These are phyloP conservation scores for Kickxella alabastrina DNA, from an alignment of 192 early-diverging fungal species.

Conservation along the genomic window DNA sequence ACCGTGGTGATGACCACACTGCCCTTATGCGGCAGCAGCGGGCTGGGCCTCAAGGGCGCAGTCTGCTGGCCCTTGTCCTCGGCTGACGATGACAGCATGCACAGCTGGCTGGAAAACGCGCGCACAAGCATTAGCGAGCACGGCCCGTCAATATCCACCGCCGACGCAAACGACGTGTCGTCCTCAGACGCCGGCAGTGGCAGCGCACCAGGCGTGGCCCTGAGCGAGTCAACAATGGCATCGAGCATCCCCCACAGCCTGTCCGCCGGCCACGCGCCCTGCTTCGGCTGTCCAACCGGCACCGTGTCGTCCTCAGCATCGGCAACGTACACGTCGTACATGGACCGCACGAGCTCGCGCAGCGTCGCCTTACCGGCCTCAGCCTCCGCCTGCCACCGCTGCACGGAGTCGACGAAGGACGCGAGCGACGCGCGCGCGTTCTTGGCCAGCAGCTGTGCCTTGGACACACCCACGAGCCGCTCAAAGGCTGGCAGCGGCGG, in stretches of 20 bases:
- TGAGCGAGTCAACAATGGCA: constrained; percentile 26
- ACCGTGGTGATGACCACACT: constrained; percentile 39
- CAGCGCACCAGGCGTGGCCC: neutral
- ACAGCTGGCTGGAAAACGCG: constrained; percentile 33
- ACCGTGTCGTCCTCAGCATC: neutral
- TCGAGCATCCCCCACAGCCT: constrained; percentile 17
- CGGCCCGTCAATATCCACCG: constrained; percentile 2
- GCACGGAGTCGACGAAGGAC: constrained; percentile 12
- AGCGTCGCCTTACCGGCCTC: constrained; percentile 9
- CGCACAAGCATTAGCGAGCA: constrained; percentile 19
- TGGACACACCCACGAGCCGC: neutral
- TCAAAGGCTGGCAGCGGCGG: neutral
- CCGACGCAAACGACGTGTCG: neutral
- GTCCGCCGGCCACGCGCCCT: constrained; percentile 7
- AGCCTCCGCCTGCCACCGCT: constrained; percentile 3
- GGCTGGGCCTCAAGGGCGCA: too few species aligned
- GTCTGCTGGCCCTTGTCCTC: constrained; percentile 30
- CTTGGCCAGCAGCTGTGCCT: constrained; percentile 4
- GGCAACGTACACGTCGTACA: constrained; percentile 20
- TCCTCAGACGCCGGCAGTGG: too few species aligned
- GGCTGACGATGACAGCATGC: constrained; percentile 35
- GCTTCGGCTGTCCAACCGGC: neutral
- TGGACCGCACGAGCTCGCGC: constrained; percentile 4
- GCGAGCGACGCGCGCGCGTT: constrained; percentile 9
- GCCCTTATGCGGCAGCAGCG: too few species aligned